phyloP scores from a whole-genome alignment of 208 protist species.

The Acanthamoeba triangularis region DNA sequence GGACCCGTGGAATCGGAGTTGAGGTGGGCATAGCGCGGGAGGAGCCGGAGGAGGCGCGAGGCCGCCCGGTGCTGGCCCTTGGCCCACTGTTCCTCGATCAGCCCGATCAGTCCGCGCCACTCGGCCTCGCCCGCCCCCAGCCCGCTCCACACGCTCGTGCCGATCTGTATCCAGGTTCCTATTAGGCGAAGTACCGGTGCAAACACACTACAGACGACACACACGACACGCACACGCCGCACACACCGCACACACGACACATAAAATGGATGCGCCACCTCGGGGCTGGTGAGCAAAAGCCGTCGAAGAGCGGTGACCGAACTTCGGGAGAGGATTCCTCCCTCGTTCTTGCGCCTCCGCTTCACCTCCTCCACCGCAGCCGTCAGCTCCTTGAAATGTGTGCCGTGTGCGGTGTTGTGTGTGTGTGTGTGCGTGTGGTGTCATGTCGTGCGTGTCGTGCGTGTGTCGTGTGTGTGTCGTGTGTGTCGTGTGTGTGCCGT shows the following conservation, averaged over 20 bases:
- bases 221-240: no score
- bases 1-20: slow-evolving; percentile 3
- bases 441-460: no score
- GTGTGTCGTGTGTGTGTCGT: no score
- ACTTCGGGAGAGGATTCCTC: neutral
- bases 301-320: neutral
- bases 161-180: no score
- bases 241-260: no score
- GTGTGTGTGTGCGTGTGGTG: no score
- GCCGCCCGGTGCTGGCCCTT: neutral
- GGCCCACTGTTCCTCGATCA: slow-evolving; percentile 38
- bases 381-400: slow-evolving; percentile 2
- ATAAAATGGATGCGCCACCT: neutral
- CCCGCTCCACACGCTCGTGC: neutral
- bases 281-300: neutral
- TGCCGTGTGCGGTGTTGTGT: no score
- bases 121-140: neutral
- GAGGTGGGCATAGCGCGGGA: neutral
- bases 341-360: neutral
- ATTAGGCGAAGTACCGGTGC: no score
- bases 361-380: neutral
- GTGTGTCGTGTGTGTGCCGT: no score
- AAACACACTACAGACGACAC: no score
- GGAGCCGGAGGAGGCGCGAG: neutral
- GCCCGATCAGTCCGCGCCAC: slow-evolving; percentile 1